Evolutionary conservation across 768 basidiomycete species (phyloP).

Genomic region (Grammothele lineata): DNA sequence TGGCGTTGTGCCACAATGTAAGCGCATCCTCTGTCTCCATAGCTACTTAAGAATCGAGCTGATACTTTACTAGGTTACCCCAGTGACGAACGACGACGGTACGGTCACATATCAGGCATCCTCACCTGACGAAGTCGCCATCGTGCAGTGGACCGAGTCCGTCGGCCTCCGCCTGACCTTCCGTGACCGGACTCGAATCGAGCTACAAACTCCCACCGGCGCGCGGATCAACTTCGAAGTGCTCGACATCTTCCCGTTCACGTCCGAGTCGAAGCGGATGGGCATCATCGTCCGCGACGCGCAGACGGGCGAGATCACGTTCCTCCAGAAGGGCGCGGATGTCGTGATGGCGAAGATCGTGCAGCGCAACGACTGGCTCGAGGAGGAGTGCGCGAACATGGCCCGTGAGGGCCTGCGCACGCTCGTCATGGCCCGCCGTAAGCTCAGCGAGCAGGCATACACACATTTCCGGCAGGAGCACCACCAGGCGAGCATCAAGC

Average conservation of each 20-base stretch:
- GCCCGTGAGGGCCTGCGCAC: conserved; percentile 94
- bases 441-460: conserved; percentile 65
- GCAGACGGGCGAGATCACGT: conserved; percentile 72
- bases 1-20: conserved; percentile 96
- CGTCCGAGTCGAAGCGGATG: conserved; percentile 98
- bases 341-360: conserved; percentile 97
- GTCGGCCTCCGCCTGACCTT: conserved; percentile 86
- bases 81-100: conserved; percentile 91
- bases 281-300: conserved; percentile 90
- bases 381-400: conserved; percentile 99
- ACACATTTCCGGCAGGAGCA: conserved; percentile 66
- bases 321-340: conserved; percentile 96
- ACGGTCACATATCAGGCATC: conserved; percentile 96
- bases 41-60: neutral
- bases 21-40: conserved; percentile 21
- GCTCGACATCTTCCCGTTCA: conserved; percentile 96
- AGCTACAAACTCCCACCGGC: conserved; percentile 70
- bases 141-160: conserved; percentile 95
- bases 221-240: conserved; percentile 70
- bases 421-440: conserved; percentile 85
- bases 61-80: conserved; percentile 63
- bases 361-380: conserved; percentile 96
- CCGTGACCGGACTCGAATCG: conserved; percentile 89
- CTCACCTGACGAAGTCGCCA: conserved; percentile 98
- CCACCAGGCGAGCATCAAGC: conserved; percentile 72